Percentiles rank a stretch among this genome's conserved stretches.
Evolutionary conservation across 306 rosid genomes (phyloP).

Genomic region (Prunus kanzakura): DNA sequence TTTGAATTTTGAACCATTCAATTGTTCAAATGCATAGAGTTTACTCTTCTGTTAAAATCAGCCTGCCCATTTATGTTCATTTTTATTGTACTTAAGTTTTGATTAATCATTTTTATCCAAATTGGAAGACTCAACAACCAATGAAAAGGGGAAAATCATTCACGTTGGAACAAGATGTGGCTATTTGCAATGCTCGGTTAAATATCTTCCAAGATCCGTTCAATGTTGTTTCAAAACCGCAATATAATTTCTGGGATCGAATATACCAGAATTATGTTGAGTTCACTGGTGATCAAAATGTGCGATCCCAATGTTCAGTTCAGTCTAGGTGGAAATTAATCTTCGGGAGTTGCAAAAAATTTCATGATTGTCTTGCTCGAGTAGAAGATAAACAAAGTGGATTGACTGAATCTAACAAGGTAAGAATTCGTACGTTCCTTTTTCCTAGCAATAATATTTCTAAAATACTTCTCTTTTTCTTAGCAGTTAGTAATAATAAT

Average conservation of each 20-base stretch:
- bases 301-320: neutral
- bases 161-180: neutral
- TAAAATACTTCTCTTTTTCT: neutral
- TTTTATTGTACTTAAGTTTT: neutral
- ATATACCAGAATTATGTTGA: neutral
- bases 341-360: neutral
- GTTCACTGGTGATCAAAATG: neutral
- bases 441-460: neutral
- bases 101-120: neutral
- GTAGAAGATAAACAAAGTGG: neutral
- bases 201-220: neutral
- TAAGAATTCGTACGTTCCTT: neutral
- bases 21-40: too few relatives aligned
- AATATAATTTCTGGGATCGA: neutral
- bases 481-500: neutral
- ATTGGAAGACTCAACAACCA: neutral
- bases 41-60: neutral
- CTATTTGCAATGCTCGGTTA: neutral
- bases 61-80: neutral
- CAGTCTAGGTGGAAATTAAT: neutral
- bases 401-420: neutral
- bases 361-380: neutral
- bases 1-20: too few relatives aligned
- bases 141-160: conserved; percentile 1
- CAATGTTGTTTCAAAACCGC: neutral